These are phyloP conservation scores for Tinospora cordifolia DNA, from an alignment of 164 flowering plant species.

Conservation along the genomic window DNA sequence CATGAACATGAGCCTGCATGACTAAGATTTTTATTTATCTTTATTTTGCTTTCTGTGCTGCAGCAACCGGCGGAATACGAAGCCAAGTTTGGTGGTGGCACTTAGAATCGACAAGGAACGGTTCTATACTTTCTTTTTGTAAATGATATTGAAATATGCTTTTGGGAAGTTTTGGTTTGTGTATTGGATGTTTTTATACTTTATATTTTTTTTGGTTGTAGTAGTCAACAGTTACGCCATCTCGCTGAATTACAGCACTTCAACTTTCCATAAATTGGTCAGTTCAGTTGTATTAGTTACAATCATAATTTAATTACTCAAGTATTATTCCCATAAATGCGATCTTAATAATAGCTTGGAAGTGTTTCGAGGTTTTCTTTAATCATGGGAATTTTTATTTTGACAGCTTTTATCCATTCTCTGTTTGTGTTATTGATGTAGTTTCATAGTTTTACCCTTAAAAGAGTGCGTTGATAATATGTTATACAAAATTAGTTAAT, in stretches of 20 bases:
- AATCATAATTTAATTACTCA: background rate
- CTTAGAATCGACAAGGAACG: constrained; percentile 16
- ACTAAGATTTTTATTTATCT: no score
- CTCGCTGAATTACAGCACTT: background rate
- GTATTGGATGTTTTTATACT: background rate
- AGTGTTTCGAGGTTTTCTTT: no score
- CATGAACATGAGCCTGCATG: no score
- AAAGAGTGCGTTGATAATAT: no score
- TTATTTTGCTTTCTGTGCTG: constrained; percentile 11
- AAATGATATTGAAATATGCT: background rate
- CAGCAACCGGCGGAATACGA: constrained; percentile 74
- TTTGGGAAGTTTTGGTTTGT: background rate
- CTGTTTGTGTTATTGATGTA: no score
- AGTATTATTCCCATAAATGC: background rate
- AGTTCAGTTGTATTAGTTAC: background rate
- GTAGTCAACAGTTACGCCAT: background rate
- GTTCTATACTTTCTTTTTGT: background rate
- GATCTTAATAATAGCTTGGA: no score
- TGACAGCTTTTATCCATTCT: no score
- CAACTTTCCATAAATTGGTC: background rate
- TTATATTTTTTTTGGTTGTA: background rate
- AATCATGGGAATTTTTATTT: no score
- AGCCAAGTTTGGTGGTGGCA: constrained; percentile 44
- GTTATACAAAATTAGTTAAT: no score
- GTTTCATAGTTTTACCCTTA: no score